These are phyloP conservation scores for Sonneratia alba DNA, from an alignment of 345 rosid genomes.

Conservation along the genomic window DNA sequence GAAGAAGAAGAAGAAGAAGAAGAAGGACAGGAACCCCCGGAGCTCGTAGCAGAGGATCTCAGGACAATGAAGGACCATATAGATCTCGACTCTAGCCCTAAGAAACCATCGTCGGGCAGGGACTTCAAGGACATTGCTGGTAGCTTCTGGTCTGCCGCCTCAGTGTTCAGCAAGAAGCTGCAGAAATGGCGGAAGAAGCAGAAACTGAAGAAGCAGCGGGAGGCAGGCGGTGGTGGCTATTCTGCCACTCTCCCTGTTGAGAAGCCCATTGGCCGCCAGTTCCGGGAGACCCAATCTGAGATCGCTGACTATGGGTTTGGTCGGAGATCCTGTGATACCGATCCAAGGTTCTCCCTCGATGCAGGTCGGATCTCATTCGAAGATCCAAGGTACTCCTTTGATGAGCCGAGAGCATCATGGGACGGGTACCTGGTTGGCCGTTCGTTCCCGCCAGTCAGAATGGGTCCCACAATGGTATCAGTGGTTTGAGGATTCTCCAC, in stretches of 20 bases:
- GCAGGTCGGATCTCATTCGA: slow-evolving; percentile 73
- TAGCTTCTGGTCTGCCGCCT: slow-evolving; percentile 97
- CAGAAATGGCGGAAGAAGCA: slow-evolving; percentile 95
- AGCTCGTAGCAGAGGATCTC: slow-evolving; percentile 34
- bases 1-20: slow-evolving; percentile 47
- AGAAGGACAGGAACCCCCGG: slow-evolving; percentile 8
- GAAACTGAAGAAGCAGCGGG: slow-evolving; percentile 62
- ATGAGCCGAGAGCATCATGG: slow-evolving; percentile 97
- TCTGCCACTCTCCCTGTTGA: slow-evolving; percentile 89
- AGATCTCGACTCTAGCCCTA: slow-evolving; percentile 75
- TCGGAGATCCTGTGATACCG: slow-evolving; percentile 92
- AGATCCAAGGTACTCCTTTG: slow-evolving; percentile 79
- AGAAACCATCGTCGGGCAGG: slow-evolving; percentile 58
- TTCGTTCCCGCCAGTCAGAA: slow-evolving; percentile 48
- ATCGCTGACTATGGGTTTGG: slow-evolving; percentile 95
- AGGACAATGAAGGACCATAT: slow-evolving; percentile 88
- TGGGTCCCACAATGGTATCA: slow-evolving; percentile 72
- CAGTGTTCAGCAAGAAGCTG: slow-evolving; percentile 91
- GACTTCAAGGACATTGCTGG: slow-evolving; percentile 71
- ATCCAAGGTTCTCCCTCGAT: slow-evolving; percentile 88
- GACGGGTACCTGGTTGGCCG: slow-evolving; percentile 83
- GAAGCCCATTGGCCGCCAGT: slow-evolving; percentile 88
- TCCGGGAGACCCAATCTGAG: slow-evolving; percentile 92
- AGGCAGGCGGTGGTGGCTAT: slow-evolving; percentile 28
- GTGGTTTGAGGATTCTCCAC: slow-evolving; percentile 95